Conservation (phyloP, 768 basidiomycete species). For the Phanerochaete carnosa region DNA sequence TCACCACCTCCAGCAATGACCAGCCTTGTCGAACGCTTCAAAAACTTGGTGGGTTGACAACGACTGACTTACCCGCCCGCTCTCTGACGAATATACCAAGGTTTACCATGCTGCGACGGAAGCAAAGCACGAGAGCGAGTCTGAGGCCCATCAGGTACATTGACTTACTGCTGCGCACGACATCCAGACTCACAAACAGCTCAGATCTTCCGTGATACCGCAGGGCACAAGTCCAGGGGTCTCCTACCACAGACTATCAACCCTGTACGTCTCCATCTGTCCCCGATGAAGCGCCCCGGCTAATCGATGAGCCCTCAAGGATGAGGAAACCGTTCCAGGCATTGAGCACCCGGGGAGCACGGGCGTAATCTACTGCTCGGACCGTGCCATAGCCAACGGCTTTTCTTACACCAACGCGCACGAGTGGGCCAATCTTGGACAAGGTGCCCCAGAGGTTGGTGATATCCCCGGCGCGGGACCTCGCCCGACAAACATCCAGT, state of each 20-base stretch:
- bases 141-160: slow-evolving; percentile 80
- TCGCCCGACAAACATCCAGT: slow-evolving; percentile 59
- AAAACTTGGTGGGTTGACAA: slow-evolving; percentile 1
- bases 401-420: slow-evolving; percentile 76
- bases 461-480: slow-evolving; percentile 70
- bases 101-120: slow-evolving; percentile 65
- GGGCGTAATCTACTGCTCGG: slow-evolving; percentile 81
- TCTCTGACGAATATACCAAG: slow-evolving; percentile 30
- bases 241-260: slow-evolving; percentile 69
- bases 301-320: slow-evolving; percentile 33
- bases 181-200: background rate
- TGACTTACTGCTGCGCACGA: no score
- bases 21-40: background rate
- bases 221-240: slow-evolving; percentile 66
- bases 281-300: background rate
- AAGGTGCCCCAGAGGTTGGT: slow-evolving; percentile 88
- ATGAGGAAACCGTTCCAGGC: slow-evolving; percentile 88
- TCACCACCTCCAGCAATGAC: background rate
- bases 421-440: slow-evolving; percentile 88
- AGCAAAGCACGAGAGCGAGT: slow-evolving; percentile 75
- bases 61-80: background rate
- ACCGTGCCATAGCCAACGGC: slow-evolving; percentile 93
- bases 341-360: slow-evolving; percentile 71
- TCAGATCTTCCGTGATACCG: slow-evolving; percentile 73
- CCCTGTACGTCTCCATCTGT: slow-evolving; percentile 40